Percentiles rank a stretch among this genome's conserved stretches.
phyloP scores from a whole-genome alignment of 2,329 filamentous ascomycete genomes.

The Alternaria triticimaculans region DNA sequence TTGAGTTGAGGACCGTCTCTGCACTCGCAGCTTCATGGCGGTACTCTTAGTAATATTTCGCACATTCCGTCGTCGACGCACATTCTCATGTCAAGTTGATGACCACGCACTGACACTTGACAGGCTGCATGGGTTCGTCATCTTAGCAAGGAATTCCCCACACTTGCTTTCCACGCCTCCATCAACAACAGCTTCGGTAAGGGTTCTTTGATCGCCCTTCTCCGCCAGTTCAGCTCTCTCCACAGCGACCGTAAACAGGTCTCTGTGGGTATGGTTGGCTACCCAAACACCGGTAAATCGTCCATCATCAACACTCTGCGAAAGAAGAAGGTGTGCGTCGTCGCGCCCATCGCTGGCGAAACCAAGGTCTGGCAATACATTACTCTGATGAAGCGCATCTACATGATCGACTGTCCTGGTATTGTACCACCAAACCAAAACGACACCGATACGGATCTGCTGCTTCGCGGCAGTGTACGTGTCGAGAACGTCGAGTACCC shows the following conservation, averaged over 20 bases:
- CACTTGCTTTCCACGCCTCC: slow-evolving; percentile 90
- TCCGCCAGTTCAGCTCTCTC: slow-evolving; percentile 89
- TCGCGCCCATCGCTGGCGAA: slow-evolving; percentile 93
- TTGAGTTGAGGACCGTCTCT: slow-evolving; percentile 95
- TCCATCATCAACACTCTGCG: slow-evolving; percentile 96
- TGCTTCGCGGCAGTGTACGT: slow-evolving; percentile 88
- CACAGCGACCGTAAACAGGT: slow-evolving; percentile 94
- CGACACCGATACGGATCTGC: slow-evolving; percentile 85
- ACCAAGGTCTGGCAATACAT: slow-evolving; percentile 99
- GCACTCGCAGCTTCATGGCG: slow-evolving; percentile 69
- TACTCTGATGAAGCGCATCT: slow-evolving; percentile 91
- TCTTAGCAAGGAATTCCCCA: slow-evolving; percentile 90
- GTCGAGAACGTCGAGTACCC: slow-evolving; percentile 97
- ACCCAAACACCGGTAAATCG: slow-evolving; percentile 94
- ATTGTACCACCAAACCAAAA: slow-evolving; percentile 88
- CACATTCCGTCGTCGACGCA: slow-evolving; percentile 63
- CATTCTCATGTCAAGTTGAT: slow-evolving; percentile 21
- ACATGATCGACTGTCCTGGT: slow-evolving; percentile 95
- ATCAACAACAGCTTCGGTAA: slow-evolving; percentile 98
- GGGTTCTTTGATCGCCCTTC: slow-evolving; percentile 87
- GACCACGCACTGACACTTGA: slow-evolving; percentile 31
- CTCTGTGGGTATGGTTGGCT: slow-evolving; percentile 85
- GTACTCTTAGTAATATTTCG: slow-evolving; percentile 99
- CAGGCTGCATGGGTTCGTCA: slow-evolving; percentile 92
- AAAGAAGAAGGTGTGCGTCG: slow-evolving; percentile 91